Percentiles rank a stretch among this genome's conserved stretches.
phyloP scores from a whole-genome alignment of 331 rosid genomes.

The Prunus yedoensis region DNA sequence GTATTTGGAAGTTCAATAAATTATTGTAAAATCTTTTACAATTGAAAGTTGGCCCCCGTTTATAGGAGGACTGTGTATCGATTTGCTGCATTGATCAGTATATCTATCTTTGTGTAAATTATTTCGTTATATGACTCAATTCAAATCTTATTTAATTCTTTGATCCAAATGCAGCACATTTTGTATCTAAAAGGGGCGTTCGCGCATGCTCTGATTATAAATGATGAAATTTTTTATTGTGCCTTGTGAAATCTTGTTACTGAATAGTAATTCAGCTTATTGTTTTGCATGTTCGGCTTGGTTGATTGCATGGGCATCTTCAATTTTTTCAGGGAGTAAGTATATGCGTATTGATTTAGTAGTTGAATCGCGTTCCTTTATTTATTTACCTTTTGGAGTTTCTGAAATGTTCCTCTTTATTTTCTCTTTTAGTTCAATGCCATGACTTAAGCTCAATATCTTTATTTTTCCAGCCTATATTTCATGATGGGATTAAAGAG shows the following conservation, averaged over 20 bases:
- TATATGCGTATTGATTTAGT: conserved; percentile 16
- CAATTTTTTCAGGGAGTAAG: conserved; percentile 68
- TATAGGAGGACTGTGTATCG: too few relatives aligned
- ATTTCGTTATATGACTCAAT: not conserved
- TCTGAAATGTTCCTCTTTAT: not conserved
- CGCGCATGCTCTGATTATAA: not conserved
- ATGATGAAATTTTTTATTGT: not conserved
- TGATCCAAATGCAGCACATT: not conserved
- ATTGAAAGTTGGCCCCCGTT: not conserved
- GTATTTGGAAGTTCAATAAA: not conserved
- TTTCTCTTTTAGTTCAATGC: not conserved
- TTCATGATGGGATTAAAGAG: conserved; percentile 90
- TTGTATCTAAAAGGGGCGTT: not conserved
- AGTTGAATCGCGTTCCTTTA: not conserved
- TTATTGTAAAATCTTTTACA: not conserved
- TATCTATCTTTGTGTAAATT: not conserved
- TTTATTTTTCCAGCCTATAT: conserved; percentile 59
- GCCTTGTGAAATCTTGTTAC: not conserved
- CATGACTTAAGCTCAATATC: not conserved
- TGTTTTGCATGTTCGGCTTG: conserved; percentile 33
- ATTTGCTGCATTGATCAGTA: not conserved
- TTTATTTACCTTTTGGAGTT: too few relatives aligned
- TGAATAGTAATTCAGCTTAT: not conserved
- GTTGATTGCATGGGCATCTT: conserved; percentile 30
- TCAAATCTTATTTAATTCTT: not conserved